Evolutionary conservation across 208 protist species (phyloP).

Genomic region (Hexamita inflata): DNA sequence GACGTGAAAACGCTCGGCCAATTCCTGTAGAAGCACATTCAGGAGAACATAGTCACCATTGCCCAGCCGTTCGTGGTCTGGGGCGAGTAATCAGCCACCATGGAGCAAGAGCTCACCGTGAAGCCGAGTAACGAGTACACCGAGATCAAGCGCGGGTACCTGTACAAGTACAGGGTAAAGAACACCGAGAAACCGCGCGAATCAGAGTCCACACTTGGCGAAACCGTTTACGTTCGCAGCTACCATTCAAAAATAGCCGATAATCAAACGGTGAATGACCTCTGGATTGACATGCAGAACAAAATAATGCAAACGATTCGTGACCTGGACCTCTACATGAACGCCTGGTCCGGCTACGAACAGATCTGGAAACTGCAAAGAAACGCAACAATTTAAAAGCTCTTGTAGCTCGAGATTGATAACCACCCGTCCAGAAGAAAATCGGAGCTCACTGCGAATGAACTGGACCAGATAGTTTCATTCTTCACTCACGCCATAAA

Average conservation of each 20-base stretch:
- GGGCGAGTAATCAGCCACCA: not conserved
- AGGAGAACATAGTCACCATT: not conserved
- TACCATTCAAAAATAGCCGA: not conserved
- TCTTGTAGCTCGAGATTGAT: not conserved
- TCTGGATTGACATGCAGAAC: not conserved
- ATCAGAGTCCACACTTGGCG: not conserved
- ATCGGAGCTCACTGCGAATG: not conserved
- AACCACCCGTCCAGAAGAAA: not conserved
- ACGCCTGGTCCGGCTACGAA: not conserved
- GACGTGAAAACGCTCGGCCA: not conserved
- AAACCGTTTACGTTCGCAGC: slow-evolving; percentile 1
- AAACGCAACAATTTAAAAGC: not conserved
- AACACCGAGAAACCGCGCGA: not conserved
- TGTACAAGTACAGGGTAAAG: not conserved
- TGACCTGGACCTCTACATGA: not conserved
- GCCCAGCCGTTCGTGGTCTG: slow-evolving; percentile 18
- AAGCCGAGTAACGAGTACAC: not conserved
- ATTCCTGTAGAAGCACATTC: not conserved
- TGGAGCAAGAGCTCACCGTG: not conserved
- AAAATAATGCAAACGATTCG: not conserved
- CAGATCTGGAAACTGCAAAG: not conserved
- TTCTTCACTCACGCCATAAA: not conserved
- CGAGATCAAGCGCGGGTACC: too few species aligned
- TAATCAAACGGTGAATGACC: not conserved
- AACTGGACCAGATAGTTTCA: not conserved